Evolutionary conservation across 441 rosid species (phyloP).

Genomic region (Capsella rubella): DNA sequence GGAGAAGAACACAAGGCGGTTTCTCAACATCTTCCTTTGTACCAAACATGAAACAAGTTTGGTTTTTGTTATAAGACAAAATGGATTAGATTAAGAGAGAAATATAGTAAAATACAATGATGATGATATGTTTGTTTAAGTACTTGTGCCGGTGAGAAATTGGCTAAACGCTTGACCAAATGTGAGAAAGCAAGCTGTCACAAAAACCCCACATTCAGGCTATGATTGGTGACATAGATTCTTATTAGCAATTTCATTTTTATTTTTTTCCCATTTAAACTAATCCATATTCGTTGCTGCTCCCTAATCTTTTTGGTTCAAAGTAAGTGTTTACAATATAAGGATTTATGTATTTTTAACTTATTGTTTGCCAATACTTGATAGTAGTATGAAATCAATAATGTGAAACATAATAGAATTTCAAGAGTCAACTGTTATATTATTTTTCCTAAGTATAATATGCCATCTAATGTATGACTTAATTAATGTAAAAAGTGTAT

Average conservation of each 20-base stretch:
- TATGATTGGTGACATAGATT: conserved; percentile 18
- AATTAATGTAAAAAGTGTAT: neutral
- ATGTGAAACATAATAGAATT: neutral
- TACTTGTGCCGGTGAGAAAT: conserved; percentile 39
- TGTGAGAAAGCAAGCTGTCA: conserved; percentile 49
- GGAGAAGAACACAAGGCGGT: conserved; percentile 47
- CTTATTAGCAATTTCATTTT: conserved; percentile 4
- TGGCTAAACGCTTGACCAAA: conserved; percentile 43
- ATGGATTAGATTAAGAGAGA: conserved; percentile 6
- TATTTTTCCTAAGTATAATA: neutral
- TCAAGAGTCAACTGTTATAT: neutral
- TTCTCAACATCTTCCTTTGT: conserved; percentile 37
- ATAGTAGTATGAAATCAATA: neutral
- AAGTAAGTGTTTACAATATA: neutral
- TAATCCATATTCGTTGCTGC: neutral
- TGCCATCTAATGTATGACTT: neutral
- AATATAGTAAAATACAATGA: neutral
- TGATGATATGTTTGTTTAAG: conserved; percentile 27
- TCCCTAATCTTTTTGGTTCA: neutral
- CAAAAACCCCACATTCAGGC: conserved; percentile 45
- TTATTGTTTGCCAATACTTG: neutral
- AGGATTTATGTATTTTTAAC: neutral
- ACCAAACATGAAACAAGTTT: conserved; percentile 42
- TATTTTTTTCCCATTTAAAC: neutral
- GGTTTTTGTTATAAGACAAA: conserved; percentile 12